Conservation (phyloP, 2,329 filamentous ascomycete genomes). For the Arachnomyces sp. region DNA sequence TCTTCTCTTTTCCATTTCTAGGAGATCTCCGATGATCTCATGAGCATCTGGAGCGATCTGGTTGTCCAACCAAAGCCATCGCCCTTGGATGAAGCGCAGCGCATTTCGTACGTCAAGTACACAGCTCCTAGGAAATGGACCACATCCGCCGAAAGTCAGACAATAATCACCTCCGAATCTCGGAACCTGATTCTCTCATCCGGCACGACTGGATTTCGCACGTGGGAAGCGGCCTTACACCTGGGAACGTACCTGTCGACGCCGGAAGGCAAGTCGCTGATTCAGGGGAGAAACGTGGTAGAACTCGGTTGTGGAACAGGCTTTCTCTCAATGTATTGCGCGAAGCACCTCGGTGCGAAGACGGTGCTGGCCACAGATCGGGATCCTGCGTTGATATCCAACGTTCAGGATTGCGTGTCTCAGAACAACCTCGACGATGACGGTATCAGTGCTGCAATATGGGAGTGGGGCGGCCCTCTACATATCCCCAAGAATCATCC, state of each 20-base stretch:
- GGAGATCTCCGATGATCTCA: slow-evolving; percentile 77
- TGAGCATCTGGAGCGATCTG: slow-evolving; percentile 58
- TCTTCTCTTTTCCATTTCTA: slow-evolving; percentile 32
- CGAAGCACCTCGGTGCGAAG: slow-evolving; percentile 47
- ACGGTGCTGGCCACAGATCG: slow-evolving; percentile 56
- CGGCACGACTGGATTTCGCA: slow-evolving; percentile 57
- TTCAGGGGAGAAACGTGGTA: slow-evolving; percentile 48
- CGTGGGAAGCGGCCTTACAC: slow-evolving; percentile 61
- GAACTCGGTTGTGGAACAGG: slow-evolving; percentile 62
- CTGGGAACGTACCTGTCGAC: slow-evolving; percentile 52
- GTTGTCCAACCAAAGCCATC: slow-evolving; percentile 56
- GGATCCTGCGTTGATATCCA: slow-evolving; percentile 38
- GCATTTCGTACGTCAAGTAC: slow-evolving; percentile 70
- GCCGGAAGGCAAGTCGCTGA: slow-evolving; percentile 33
- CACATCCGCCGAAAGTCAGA: slow-evolving; percentile 8
- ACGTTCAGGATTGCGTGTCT: slow-evolving; percentile 29
- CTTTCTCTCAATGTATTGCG: slow-evolving; percentile 55
- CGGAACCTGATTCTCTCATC: slow-evolving; percentile 50
- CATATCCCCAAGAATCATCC: slow-evolving; percentile 2
- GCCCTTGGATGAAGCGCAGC: slow-evolving; percentile 57
- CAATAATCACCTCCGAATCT: slow-evolving; percentile 41
- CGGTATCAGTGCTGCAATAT: slow-evolving; percentile 27
- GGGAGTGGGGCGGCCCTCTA: slow-evolving; percentile 34
- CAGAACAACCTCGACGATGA: slow-evolving; percentile 23
- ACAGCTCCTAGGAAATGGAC: slow-evolving; percentile 26